These are phyloP conservation scores for Amphibolis antarctica DNA, from an alignment of 106 monocot genomes.

Conservation along the genomic window DNA sequence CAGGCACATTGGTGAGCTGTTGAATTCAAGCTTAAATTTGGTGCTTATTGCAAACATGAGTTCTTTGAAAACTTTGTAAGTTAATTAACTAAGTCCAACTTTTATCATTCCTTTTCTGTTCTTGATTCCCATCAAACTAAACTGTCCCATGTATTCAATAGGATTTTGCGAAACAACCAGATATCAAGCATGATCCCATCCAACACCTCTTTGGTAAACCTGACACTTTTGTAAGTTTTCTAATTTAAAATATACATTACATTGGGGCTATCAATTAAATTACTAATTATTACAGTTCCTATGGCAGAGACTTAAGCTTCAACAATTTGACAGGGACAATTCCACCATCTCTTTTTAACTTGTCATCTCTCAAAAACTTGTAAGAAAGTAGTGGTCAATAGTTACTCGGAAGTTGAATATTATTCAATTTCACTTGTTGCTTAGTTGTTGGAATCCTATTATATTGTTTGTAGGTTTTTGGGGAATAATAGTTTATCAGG, in stretches of 20 bases:
- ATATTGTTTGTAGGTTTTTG: constrained; percentile 4
- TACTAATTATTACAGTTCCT: not conserved
- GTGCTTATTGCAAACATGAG: not conserved
- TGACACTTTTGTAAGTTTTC: constrained; percentile 2
- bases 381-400: not conserved
- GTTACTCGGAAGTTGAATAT: not conserved
- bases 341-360: constrained; percentile 5
- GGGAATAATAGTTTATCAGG: constrained; percentile 12
- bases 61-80: constrained; percentile 3
- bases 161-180: constrained; percentile 6
- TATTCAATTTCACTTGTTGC: not conserved
- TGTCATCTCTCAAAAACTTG: constrained; percentile 3
- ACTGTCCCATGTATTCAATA: not conserved
- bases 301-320: constrained; percentile 12
- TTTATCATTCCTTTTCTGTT: too few species aligned
- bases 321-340: constrained; percentile 7
- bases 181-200: constrained; percentile 6
- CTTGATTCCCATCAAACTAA: not conserved
- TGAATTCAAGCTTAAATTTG: not conserved
- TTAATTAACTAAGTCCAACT: not conserved
- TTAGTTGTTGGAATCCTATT: not conserved
- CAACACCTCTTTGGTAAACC: not conserved
- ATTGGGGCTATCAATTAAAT: not conserved
- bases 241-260: not conserved
- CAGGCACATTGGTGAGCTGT: not conserved